phyloP scores from a whole-genome alignment of 805 yeast genomes.

The Wickerhamomyces alni region DNA sequence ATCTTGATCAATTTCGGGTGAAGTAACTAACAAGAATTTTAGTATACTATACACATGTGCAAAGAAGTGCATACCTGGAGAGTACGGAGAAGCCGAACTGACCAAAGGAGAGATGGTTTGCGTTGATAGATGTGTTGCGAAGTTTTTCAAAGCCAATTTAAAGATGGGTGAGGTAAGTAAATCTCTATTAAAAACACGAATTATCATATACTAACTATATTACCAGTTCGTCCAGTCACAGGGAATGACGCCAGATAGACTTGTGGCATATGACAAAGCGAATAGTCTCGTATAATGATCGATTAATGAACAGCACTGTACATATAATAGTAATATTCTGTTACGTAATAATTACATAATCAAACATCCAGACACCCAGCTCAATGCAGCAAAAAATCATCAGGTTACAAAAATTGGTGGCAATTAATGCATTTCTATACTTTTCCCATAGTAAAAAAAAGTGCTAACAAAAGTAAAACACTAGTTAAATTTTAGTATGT shows the following conservation, averaged over 20 bases:
- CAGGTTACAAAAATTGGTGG: not conserved
- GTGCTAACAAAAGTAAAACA: not conserved
- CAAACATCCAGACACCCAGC: not conserved
- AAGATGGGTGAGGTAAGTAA: constrained; percentile 44
- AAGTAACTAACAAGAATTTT: constrained; percentile 8
- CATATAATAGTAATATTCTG: not conserved
- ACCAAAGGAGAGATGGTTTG: constrained; percentile 82
- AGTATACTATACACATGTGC: constrained; percentile 58
- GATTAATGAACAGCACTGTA: not conserved
- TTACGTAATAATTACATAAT: not conserved
- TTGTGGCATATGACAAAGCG: constrained; percentile 16
- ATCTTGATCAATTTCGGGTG: too few species aligned
- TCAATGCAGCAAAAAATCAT: not conserved
- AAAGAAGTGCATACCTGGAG: constrained; percentile 76
- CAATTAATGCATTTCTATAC: constrained; percentile 1
- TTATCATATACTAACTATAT: constrained; percentile 9
- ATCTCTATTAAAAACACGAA: not conserved
- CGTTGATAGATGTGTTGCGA: constrained; percentile 79
- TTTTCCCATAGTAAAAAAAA: not conserved
- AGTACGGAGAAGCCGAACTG: constrained; percentile 79
- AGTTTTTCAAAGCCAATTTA: constrained; percentile 70
- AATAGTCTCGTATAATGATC: not conserved
- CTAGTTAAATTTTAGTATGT: constrained; percentile 1
- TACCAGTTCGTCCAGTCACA: constrained; percentile 16
- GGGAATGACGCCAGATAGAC: constrained; percentile 18